phyloP scores from a whole-genome alignment of 139 green algal genomes.

The Picochlorum sp. region DNA sequence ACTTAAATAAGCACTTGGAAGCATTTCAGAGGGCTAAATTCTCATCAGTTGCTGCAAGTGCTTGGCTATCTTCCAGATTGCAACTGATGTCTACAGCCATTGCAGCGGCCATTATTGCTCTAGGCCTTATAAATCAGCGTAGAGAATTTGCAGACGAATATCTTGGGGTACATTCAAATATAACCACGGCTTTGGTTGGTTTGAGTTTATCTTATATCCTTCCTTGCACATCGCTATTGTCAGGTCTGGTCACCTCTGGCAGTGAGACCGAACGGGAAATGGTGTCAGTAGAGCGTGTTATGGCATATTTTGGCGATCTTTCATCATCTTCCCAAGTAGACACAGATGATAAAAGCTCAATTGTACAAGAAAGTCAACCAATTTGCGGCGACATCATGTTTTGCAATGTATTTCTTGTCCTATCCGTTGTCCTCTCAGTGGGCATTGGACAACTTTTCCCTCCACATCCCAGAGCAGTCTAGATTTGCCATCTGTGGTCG shows the following conservation, averaged over 20 bases:
- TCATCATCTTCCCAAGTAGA: background rate
- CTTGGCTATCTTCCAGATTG: slow-evolving; percentile 70
- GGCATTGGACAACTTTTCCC: slow-evolving; percentile 36
- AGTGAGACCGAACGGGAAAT: slow-evolving; percentile 77
- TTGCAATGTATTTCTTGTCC: slow-evolving; percentile 37
- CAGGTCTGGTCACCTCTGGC: slow-evolving; percentile 52
- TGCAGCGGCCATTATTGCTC: slow-evolving; percentile 39
- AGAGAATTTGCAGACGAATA: background rate
- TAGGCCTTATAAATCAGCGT: slow-evolving; percentile 31
- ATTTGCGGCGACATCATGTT: background rate
- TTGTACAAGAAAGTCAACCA: no score
- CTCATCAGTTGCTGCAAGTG: slow-evolving; percentile 21
- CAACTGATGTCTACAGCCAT: slow-evolving; percentile 68
- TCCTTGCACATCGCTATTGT: slow-evolving; percentile 67
- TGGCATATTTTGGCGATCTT: background rate
- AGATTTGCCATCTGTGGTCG: slow-evolving; percentile 43
- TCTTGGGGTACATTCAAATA: background rate
- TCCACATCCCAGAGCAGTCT: slow-evolving; percentile 20
- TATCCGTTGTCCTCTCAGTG: slow-evolving; percentile 19
- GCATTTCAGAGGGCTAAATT: slow-evolving; percentile 35
- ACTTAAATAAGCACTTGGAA: slow-evolving; percentile 18
- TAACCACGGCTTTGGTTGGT: slow-evolving; percentile 41
- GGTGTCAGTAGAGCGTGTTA: slow-evolving; percentile 70
- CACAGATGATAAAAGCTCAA: background rate
- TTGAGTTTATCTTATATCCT: slow-evolving; percentile 71